Evolutionary conservation across 2,329 filamentous ascomycete species (phyloP).

Genomic region (Penicillium sp.): DNA sequence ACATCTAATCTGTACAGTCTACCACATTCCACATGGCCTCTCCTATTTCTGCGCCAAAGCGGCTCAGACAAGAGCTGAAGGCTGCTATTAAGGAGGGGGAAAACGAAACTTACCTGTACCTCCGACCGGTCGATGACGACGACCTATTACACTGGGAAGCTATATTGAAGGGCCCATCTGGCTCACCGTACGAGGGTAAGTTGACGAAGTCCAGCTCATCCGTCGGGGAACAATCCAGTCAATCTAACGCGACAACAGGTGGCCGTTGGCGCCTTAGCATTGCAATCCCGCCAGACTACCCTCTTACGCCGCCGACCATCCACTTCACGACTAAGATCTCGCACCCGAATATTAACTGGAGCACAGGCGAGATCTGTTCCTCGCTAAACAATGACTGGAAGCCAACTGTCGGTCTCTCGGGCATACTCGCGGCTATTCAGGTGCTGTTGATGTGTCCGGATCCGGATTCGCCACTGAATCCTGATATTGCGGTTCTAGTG

Average conservation of each 20-base stretch:
- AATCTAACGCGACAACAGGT: slow-evolving; percentile 38
- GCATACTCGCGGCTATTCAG: slow-evolving; percentile 47
- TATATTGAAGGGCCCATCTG: slow-evolving; percentile 58
- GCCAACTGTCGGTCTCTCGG: slow-evolving; percentile 50
- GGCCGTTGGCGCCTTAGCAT: slow-evolving; percentile 85
- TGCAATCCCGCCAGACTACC: slow-evolving; percentile 73
- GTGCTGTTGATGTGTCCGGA: slow-evolving; percentile 47
- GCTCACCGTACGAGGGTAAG: slow-evolving; percentile 60
- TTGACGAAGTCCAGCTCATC: not conserved
- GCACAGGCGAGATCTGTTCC: slow-evolving; percentile 75
- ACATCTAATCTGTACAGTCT: slow-evolving; percentile 2
- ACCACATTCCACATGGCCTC: slow-evolving; percentile 25
- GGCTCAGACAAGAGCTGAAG: slow-evolving; percentile 61
- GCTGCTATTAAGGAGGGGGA: slow-evolving; percentile 54
- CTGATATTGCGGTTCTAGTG: slow-evolving; percentile 48
- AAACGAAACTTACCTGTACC: slow-evolving; percentile 47
- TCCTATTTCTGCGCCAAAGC: slow-evolving; percentile 32
- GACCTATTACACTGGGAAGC: slow-evolving; percentile 61
- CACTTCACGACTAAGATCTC: slow-evolving; percentile 79
- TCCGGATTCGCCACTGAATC: slow-evolving; percentile 49
- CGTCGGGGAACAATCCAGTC: not conserved
- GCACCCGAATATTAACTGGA: slow-evolving; percentile 74
- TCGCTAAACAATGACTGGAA: too few relatives aligned
- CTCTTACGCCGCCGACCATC: slow-evolving; percentile 72
- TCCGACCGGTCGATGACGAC: slow-evolving; percentile 57